Conservation (phyloP, 352 stramenopile genomes). For the Pilasporangium apinafurcum region DNA sequence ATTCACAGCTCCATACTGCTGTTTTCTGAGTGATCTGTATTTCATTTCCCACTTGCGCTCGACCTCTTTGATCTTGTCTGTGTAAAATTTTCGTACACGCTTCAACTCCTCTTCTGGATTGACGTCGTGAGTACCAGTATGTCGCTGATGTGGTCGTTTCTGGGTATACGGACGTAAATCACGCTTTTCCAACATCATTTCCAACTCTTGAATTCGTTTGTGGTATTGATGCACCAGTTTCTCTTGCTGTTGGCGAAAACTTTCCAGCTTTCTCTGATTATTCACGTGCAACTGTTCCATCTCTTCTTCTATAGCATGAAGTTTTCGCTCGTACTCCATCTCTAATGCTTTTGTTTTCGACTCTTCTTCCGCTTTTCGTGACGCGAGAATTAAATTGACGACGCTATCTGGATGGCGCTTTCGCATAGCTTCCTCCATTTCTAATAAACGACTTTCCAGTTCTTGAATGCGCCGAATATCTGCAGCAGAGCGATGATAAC, state of each 20-base stretch:
- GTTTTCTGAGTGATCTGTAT: conserved; percentile 48
- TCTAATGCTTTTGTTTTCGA: conserved; percentile 33
- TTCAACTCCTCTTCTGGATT: conserved; percentile 25
- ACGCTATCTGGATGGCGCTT: conserved; percentile 73
- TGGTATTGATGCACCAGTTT: conserved; percentile 67
- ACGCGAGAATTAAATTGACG: conserved; percentile 69
- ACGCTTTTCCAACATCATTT: conserved; percentile 20
- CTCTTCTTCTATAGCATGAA: conserved; percentile 36
- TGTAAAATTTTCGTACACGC: conserved; percentile 67
- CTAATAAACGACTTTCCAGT: conserved; percentile 48
- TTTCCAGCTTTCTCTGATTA: conserved; percentile 51
- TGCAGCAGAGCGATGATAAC: conserved; percentile 21
- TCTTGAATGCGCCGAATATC: conserved; percentile 76
- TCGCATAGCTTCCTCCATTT: conserved; percentile 77
- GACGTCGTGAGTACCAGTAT: conserved; percentile 6
- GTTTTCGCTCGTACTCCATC: conserved; percentile 22
- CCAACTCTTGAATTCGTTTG: conserved; percentile 47
- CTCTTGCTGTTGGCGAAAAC: conserved; percentile 79
- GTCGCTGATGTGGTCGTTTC: conserved; percentile 3
- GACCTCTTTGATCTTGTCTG: conserved; percentile 67
- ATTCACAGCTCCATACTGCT: conserved; percentile 11
- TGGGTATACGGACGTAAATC: not conserved
- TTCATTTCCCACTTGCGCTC: conserved; percentile 73
- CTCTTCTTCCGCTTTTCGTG: conserved; percentile 59
- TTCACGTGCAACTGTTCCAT: conserved; percentile 38